Evolutionary conservation across 176 grass and related monocot genomes (phyloP).

Genomic region (Saccharum officinarum): DNA sequence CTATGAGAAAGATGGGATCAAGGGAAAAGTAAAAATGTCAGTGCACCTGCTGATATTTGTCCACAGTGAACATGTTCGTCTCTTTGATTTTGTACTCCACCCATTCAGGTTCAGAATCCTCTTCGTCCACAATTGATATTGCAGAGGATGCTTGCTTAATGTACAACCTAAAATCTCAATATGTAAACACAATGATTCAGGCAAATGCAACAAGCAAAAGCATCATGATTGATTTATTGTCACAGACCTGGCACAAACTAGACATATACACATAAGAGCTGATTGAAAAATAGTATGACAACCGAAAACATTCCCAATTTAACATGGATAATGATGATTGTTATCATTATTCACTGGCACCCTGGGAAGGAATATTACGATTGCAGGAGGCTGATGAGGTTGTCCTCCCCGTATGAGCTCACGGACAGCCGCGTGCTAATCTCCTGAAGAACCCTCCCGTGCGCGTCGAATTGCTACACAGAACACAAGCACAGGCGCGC

Average conservation of each 20-base stretch:
- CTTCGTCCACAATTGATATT: conserved; percentile 55
- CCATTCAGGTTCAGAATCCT: conserved; percentile 77
- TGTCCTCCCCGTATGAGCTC: conserved; percentile 79
- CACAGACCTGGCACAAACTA: not conserved
- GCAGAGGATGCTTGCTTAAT: conserved; percentile 80
- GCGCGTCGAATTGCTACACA: conserved; percentile 89
- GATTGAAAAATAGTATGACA: not conserved
- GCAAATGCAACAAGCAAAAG: not conserved
- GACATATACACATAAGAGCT: not conserved
- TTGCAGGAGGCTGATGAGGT: conserved; percentile 93
- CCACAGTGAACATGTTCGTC: conserved; percentile 86
- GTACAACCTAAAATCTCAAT: conserved; percentile 63
- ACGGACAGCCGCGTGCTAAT: conserved; percentile 76
- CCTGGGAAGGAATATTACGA: conserved; percentile 40
- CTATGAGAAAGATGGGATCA: not conserved
- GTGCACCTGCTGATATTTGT: conserved; percentile 95
- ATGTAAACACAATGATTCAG: not conserved
- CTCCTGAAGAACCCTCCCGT: conserved; percentile 61
- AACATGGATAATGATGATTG: not conserved
- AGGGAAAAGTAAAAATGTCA: conserved; percentile 10
- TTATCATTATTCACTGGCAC: not conserved
- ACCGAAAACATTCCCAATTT: not conserved
- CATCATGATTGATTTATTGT: not conserved
- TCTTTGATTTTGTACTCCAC: conserved; percentile 98
- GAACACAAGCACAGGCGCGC: not conserved